phyloP scores from a whole-genome alignment of 441 rosid species.

The Omphalea diandra region DNA sequence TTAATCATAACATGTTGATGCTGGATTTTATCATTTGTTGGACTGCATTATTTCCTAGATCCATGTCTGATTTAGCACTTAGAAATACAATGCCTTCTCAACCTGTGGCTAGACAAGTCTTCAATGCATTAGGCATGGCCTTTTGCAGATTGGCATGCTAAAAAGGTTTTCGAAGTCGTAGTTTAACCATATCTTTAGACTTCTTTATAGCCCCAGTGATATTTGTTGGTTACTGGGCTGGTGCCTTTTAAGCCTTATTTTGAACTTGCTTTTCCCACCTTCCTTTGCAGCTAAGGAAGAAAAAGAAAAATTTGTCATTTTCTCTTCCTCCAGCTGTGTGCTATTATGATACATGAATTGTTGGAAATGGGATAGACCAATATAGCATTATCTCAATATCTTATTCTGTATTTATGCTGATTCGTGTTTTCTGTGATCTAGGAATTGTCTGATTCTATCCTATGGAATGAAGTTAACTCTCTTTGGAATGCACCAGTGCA shows the following conservation, averaged over 20 bases:
- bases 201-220: background rate
- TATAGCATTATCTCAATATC: background rate
- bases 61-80: background rate
- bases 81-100: background rate
- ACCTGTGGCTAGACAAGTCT: background rate
- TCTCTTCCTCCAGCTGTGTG: background rate
- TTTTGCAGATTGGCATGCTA: background rate
- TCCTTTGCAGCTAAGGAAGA: background rate
- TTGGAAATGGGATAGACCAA: background rate
- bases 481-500: conserved; percentile 63
- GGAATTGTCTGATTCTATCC: conserved; percentile 80
- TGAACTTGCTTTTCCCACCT: background rate
- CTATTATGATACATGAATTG: background rate
- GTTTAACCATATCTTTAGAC: background rate
- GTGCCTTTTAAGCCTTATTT: background rate
- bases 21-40: background rate
- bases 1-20: background rate
- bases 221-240: background rate
- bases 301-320: background rate
- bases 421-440: conserved; percentile 32
- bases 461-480: conserved; percentile 82
- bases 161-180: background rate
- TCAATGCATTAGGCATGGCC: background rate
- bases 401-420: conserved; percentile 15
- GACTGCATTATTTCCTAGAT: background rate